These are phyloP conservation scores for Fraxinus angustifolia DNA, from an alignment of 305 asterid species.

Conservation along the genomic window DNA sequence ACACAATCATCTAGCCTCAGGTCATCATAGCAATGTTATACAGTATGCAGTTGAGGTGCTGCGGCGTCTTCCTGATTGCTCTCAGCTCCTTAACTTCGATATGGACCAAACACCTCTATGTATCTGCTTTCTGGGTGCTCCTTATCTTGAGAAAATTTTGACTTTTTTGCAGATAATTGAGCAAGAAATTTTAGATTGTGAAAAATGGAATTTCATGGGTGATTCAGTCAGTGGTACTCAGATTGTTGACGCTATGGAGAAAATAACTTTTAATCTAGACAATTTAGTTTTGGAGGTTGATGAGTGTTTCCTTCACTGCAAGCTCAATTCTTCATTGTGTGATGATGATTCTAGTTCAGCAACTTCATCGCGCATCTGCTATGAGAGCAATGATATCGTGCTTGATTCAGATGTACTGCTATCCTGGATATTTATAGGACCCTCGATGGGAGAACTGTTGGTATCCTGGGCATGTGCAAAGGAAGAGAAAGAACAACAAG, in stretches of 20 bases:
- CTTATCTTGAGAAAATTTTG: slow-evolving; percentile 69
- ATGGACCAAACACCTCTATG: slow-evolving; percentile 67
- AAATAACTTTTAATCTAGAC: slow-evolving; percentile 58
- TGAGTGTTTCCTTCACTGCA: slow-evolving; percentile 57
- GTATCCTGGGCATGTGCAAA: slow-evolving; percentile 53
- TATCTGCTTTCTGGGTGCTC: slow-evolving; percentile 71
- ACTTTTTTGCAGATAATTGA: slow-evolving; percentile 37
- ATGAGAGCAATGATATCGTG: slow-evolving; percentile 38
- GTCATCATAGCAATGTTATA: slow-evolving; percentile 78
- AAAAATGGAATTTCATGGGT: slow-evolving; percentile 46
- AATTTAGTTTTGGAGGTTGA: slow-evolving; percentile 59
- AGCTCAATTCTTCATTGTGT: slow-evolving; percentile 26
- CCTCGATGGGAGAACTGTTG: slow-evolving; percentile 66
- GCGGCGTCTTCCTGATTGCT: slow-evolving; percentile 58
- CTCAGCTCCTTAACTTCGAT: slow-evolving; percentile 58
- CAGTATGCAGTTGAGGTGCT: slow-evolving; percentile 77
- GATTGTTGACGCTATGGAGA: slow-evolving; percentile 51
- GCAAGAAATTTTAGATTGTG: slow-evolving; percentile 67
- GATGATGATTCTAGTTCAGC: slow-evolving; percentile 25
- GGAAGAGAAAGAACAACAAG: slow-evolving; percentile 72
- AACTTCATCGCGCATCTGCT: slow-evolving; percentile 35
- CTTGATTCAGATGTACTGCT: slow-evolving; percentile 72
- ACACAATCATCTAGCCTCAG: slow-evolving; percentile 65
- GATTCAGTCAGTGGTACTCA: slow-evolving; percentile 37
- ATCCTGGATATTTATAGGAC: slow-evolving; percentile 77